Conservation (phyloP, 2,329 filamentous ascomycete species). For the Phoma sp. region DNA sequence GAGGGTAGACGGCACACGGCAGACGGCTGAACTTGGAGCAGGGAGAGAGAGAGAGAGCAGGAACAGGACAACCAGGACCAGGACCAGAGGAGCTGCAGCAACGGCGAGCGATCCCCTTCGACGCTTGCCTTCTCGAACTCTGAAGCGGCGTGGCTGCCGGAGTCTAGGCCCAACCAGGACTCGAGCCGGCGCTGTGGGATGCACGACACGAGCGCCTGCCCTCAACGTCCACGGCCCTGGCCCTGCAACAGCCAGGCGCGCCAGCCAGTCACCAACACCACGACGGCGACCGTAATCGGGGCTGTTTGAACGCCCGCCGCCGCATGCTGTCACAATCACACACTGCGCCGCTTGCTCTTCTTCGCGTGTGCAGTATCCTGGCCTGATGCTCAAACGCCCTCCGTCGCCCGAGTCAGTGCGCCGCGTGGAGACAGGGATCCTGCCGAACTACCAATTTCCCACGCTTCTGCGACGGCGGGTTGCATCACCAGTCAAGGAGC, state of each 20-base stretch:
- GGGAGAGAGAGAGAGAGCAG: no score
- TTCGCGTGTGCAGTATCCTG: background rate
- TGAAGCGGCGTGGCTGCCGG: conserved; percentile 20
- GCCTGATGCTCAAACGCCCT: conserved; percentile 5
- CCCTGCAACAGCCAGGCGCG: background rate
- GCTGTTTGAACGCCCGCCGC: no score
- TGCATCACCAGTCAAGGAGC: no score
- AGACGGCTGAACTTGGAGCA: no score
- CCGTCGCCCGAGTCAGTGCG: conserved; percentile 12
- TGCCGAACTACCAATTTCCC: conserved; percentile 6
- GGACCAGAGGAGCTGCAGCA: background rate
- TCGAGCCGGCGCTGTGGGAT: conserved; percentile 18
- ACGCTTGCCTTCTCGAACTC: conserved; percentile 26
- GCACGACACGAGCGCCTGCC: background rate
- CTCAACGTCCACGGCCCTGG: no score
- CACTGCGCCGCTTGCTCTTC: background rate
- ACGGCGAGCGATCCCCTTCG: conserved; percentile 18
- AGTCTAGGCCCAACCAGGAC: conserved; percentile 23
- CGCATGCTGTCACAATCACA: no score
- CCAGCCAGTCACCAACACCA: background rate
- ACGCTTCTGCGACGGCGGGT: background rate
- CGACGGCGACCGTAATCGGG: no score
- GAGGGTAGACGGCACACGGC: no score
- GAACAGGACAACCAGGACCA: no score
- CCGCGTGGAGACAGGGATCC: conserved; percentile 16